Percentiles rank a stretch among this genome's conserved stretches.
phyloP scores from a whole-genome alignment of 805 yeast species.

The Kazachstania viticola region DNA sequence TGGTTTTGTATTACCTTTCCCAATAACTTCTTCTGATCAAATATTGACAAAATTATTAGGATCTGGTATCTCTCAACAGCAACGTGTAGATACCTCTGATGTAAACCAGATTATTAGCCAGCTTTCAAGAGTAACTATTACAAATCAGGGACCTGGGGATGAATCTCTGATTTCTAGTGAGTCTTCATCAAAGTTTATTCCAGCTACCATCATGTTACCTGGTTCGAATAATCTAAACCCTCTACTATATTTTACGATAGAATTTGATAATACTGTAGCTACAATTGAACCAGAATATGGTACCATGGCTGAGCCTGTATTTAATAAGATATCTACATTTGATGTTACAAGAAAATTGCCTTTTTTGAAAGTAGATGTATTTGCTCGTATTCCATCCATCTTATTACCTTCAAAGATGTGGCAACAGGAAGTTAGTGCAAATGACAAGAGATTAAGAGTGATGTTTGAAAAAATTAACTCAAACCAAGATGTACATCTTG shows the following conservation, averaged over 20 bases:
- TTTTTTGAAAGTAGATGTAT: slow-evolving; percentile 62
- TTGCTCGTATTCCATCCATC: slow-evolving; percentile 63
- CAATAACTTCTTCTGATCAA: slow-evolving; percentile 51
- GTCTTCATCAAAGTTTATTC: slow-evolving; percentile 28
- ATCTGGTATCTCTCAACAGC: slow-evolving; percentile 32
- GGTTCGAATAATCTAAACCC: slow-evolving; percentile 47
- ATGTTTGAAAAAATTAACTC: slow-evolving; percentile 28
- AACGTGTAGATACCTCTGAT: slow-evolving; percentile 5
- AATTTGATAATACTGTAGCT: slow-evolving; percentile 89
- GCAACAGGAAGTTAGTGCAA: slow-evolving; percentile 21
- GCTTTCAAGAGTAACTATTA: slow-evolving; percentile 16
- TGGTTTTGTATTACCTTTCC: slow-evolving; percentile 59
- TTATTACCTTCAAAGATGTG: slow-evolving; percentile 35
- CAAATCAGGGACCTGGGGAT: slow-evolving; percentile 26
- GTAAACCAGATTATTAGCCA: slow-evolving; percentile 19
- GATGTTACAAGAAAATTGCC: slow-evolving; percentile 64
- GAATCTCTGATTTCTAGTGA: slow-evolving; percentile 25
- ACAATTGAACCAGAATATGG: slow-evolving; percentile 81
- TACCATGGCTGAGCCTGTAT: slow-evolving; percentile 62
- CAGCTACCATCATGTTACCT: slow-evolving; percentile 46
- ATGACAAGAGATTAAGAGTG: slow-evolving; percentile 18
- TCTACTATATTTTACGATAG: slow-evolving; percentile 75
- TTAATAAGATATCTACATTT: slow-evolving; percentile 83
- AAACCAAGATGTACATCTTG: slow-evolving; percentile 64
- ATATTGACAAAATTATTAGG: slow-evolving; percentile 54